A percentile compares a stretch with the other conserved stretches of the same genome.
Evolutionary conservation across 2,329 filamentous ascomycete species (phyloP).

Genomic region (Cytospora chrysosperma): DNA sequence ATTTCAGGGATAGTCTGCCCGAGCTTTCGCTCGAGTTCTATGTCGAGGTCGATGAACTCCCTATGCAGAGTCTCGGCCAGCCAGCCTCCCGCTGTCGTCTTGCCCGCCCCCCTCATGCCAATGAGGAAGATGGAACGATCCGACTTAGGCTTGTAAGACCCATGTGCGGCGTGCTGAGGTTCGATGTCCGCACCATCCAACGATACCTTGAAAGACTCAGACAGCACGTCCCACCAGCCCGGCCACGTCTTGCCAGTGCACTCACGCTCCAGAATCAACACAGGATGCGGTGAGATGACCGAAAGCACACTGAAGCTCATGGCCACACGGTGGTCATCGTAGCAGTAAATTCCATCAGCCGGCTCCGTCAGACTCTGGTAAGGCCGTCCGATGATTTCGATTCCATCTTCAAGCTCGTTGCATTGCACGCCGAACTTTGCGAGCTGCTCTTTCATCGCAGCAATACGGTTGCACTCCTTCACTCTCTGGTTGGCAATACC

Average conservation of each 20-base stretch:
- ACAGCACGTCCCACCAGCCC: slow-evolving; percentile 93
- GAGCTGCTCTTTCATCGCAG: slow-evolving; percentile 91
- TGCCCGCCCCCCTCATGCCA: slow-evolving; percentile 95
- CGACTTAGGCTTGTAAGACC: slow-evolving; percentile 31
- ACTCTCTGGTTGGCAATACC: slow-evolving; percentile 98
- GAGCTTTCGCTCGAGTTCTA: slow-evolving; percentile 73
- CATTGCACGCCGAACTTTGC: slow-evolving; percentile 90
- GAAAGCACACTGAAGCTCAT: slow-evolving; percentile 97
- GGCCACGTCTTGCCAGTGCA: slow-evolving; percentile 98
- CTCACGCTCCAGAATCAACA: slow-evolving; percentile 82
- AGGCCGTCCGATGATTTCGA: slow-evolving; percentile 63
- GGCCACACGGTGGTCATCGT: slow-evolving; percentile 95
- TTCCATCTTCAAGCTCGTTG: slow-evolving; percentile 90
- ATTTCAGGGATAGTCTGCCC: slow-evolving; percentile 83
- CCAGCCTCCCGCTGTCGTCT: slow-evolving; percentile 90
- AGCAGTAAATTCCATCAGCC: slow-evolving; percentile 76
- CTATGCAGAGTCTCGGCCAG: slow-evolving; percentile 73
- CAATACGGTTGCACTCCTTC: slow-evolving; percentile 96
- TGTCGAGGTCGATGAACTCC: slow-evolving; percentile 82
- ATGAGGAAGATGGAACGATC: slow-evolving; percentile 85
- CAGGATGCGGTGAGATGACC: slow-evolving; percentile 66
- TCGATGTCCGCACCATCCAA: slow-evolving; percentile 71
- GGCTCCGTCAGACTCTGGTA: slow-evolving; percentile 52
- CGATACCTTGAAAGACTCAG: slow-evolving; percentile 71
- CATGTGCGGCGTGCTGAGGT: slow-evolving; percentile 30